These are phyloP conservation scores for Cercospora berteroae DNA, from an alignment of 2,329 filamentous ascomycete species.

Conservation along the genomic window DNA sequence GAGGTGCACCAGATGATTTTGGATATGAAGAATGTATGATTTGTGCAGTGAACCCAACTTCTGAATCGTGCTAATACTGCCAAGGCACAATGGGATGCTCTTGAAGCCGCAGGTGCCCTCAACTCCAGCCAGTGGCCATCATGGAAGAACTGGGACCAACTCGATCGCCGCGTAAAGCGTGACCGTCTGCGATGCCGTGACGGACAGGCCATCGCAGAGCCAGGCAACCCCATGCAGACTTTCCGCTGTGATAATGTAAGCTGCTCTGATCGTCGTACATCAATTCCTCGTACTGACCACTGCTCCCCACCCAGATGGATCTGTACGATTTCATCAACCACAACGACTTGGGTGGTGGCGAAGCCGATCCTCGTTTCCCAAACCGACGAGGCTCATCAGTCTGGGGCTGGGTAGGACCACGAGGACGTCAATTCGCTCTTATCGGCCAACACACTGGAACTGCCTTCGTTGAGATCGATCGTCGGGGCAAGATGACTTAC, in stretches of 20 bases:
- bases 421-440: slow-evolving; percentile 55
- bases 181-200: slow-evolving; percentile 38
- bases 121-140: slow-evolving; percentile 22
- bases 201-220: slow-evolving; percentile 40
- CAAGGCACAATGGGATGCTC: slow-evolving; percentile 29
- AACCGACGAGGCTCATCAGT: slow-evolving; percentile 45
- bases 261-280: background rate
- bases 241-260: slow-evolving; percentile 42
- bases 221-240: slow-evolving; percentile 38
- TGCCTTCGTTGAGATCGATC: slow-evolving; percentile 54
- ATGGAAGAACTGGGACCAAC: slow-evolving; percentile 41
- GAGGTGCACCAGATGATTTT: slow-evolving; percentile 40
- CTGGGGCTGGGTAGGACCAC: slow-evolving; percentile 55
- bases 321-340: slow-evolving; percentile 43
- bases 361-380: slow-evolving; percentile 25
- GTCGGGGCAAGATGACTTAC: slow-evolving; percentile 51
- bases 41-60: background rate
- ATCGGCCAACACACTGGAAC: slow-evolving; percentile 56
- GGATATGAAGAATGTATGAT: slow-evolving; percentile 34
- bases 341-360: slow-evolving; percentile 39
- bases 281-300: background rate
- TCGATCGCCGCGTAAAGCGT: slow-evolving; percentile 28
- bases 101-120: slow-evolving; percentile 20
- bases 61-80: background rate
- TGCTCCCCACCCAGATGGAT: slow-evolving; percentile 33